These are phyloP conservation scores for Linum usitatissimum DNA, from an alignment of 345 rosid species.

Conservation along the genomic window DNA sequence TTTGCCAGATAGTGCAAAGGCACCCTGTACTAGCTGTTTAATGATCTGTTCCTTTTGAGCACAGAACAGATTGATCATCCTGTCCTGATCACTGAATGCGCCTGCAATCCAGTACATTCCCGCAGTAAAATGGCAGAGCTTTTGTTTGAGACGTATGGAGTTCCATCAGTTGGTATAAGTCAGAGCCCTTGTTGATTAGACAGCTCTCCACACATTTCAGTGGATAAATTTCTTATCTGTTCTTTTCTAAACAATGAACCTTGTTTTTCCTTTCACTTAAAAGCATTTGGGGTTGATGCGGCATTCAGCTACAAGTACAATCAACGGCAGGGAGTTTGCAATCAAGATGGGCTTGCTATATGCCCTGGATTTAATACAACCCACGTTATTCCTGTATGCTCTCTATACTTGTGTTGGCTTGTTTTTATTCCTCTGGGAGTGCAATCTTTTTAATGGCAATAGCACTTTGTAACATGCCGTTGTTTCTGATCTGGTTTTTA, in stretches of 20 bases:
- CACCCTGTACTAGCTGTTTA: constrained; percentile 8
- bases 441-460: background rate
- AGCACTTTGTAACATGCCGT: background rate
- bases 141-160: constrained; percentile 92
- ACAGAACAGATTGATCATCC: constrained; percentile 90
- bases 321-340: constrained; percentile 65
- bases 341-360: constrained; percentile 73
- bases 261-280: constrained; percentile 14
- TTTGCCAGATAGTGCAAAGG: background rate
- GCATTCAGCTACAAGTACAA: constrained; percentile 92
- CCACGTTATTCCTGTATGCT: constrained; percentile 74
- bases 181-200: background rate
- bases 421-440: background rate
- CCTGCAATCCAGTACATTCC: constrained; percentile 83
- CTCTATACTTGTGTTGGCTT: constrained; percentile 3
- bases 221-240: background rate
- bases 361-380: constrained; percentile 82
- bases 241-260: constrained; percentile 5
- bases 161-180: constrained; percentile 79
- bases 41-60: constrained; percentile 36
- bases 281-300: constrained; percentile 95
- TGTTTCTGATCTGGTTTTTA: constrained; percentile 8
- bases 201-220: background rate
- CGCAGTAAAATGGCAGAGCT: constrained; percentile 98
- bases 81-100: constrained; percentile 81